These are phyloP conservation scores for Schizosaccharomyces cryophilus DNA, from an alignment of 805 yeast species.

Conservation along the genomic window DNA sequence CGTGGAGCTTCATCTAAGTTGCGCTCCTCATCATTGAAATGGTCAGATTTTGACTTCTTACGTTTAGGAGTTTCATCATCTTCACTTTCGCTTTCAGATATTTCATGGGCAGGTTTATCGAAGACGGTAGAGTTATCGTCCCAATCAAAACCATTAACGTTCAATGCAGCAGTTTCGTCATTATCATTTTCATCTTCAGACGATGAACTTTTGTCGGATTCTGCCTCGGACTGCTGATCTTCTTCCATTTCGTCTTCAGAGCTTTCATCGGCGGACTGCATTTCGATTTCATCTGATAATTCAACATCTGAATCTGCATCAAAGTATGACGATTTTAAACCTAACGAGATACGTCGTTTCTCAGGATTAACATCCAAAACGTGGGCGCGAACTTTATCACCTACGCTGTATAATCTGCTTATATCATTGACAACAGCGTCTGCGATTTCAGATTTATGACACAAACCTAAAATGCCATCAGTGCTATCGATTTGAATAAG, in stretches of 20 bases:
- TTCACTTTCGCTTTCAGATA: conserved; percentile 29
- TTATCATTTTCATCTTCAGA: conserved; percentile 13
- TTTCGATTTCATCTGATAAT: conserved; percentile 8
- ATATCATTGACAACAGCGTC: conserved; percentile 32
- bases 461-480: conserved; percentile 53
- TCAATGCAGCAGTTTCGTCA: conserved; percentile 25
- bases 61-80: conserved; percentile 14
- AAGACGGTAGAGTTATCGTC: conserved; percentile 72
- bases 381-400: conserved; percentile 76
- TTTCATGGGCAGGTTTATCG: conserved; percentile 28
- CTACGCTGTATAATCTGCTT: conserved; percentile 48
- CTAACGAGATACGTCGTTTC: conserved; percentile 59
- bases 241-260: conserved; percentile 11
- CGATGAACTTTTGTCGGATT: not conserved
- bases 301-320: conserved; percentile 15
- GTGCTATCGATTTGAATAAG: conserved; percentile 63
- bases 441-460: conserved; percentile 67
- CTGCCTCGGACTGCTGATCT: conserved; percentile 10
- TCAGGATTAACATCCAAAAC: conserved; percentile 35
- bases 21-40: conserved; percentile 11
- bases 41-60: conserved; percentile 13
- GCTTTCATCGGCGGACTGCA: conserved; percentile 9
- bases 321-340: conserved; percentile 88
- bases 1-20: conserved; percentile 71
- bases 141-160: conserved; percentile 87